Evolutionary conservation across 129 eudicot species (phyloP).

Genomic region (Flaveria bidentis): DNA sequence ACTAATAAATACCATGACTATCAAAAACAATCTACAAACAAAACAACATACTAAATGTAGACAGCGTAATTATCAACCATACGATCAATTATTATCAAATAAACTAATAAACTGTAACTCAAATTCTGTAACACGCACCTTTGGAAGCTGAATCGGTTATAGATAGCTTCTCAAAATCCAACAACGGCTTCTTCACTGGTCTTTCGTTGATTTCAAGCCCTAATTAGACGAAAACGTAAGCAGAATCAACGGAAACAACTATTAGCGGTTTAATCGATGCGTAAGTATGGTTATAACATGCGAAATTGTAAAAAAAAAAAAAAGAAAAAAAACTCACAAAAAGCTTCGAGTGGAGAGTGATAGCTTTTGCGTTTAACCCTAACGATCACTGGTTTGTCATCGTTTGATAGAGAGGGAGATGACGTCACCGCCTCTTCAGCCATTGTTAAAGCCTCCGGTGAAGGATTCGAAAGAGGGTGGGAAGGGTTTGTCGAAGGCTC

Average conservation of each 20-base stretch:
- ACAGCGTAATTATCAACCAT: neutral
- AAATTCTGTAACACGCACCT: conserved; percentile 37
- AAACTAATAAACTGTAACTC: neutral
- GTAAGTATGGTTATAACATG: neutral
- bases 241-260: neutral
- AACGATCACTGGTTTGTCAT: conserved; percentile 69
- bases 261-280: neutral
- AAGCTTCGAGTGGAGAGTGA: conserved; percentile 89
- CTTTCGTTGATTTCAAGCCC: conserved; percentile 97
- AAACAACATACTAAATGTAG: neutral
- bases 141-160: conserved; percentile 50
- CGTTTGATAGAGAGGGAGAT: conserved; percentile 27
- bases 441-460: conserved; percentile 9
- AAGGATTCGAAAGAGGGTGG: conserved; percentile 17
- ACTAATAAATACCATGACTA: neutral
- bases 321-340: conserved; percentile 45
- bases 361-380: conserved; percentile 80
- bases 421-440: conserved; percentile 40
- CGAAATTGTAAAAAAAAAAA: neutral
- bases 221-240: conserved; percentile 22
- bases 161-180: conserved; percentile 80
- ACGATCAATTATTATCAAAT: neutral
- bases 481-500: neutral
- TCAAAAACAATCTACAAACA: neutral
- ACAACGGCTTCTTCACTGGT: conserved; percentile 68